Evolutionary conservation across 2,329 filamentous ascomycete genomes (phyloP).

Genomic region (Aschersonia sp.): DNA sequence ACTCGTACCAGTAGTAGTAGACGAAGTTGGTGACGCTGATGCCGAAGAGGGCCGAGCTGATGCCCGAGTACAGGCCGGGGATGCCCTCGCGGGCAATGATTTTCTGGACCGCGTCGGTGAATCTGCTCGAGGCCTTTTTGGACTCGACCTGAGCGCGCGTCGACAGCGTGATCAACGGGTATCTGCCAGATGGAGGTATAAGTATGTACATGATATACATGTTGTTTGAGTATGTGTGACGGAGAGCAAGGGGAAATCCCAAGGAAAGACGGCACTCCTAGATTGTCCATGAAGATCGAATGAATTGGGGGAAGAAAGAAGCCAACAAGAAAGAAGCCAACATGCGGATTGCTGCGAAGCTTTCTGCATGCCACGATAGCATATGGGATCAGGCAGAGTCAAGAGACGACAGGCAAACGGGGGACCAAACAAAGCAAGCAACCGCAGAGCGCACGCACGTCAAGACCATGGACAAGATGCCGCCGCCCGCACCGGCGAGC

Average conservation of each 20-base stretch:
- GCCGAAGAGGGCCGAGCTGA: conserved; percentile 89
- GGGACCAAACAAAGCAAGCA: too few relatives aligned
- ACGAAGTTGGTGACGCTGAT: conserved; percentile 99
- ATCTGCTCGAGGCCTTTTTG: conserved; percentile 74
- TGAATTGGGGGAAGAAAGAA: too few relatives aligned
- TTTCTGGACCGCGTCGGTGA: conserved; percentile 65
- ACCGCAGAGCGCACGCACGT: conserved; percentile 40
- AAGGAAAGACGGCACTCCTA: too few relatives aligned
- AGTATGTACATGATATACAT: too few relatives aligned
- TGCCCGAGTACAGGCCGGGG: conserved; percentile 75
- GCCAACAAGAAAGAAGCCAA: too few relatives aligned
- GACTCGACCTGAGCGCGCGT: conserved; percentile 97
- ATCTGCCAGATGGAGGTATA: conserved; percentile 33
- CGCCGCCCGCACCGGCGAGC: conserved; percentile 81
- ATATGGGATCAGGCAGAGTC: too few relatives aligned
- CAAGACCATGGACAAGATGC: conserved; percentile 86
- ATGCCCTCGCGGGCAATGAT: conserved; percentile 90
- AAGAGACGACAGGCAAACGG: too few relatives aligned
- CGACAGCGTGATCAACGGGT: conserved; percentile 92
- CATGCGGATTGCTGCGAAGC: too few relatives aligned
- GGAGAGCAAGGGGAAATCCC: too few relatives aligned
- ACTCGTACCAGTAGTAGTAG: conserved; percentile 99
- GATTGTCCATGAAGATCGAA: too few relatives aligned
- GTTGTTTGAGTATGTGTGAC: too few relatives aligned
- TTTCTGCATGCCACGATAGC: too few relatives aligned